Evolutionary conservation across 106 monocot species (phyloP).

Genomic region (Triglochin maritima): DNA sequence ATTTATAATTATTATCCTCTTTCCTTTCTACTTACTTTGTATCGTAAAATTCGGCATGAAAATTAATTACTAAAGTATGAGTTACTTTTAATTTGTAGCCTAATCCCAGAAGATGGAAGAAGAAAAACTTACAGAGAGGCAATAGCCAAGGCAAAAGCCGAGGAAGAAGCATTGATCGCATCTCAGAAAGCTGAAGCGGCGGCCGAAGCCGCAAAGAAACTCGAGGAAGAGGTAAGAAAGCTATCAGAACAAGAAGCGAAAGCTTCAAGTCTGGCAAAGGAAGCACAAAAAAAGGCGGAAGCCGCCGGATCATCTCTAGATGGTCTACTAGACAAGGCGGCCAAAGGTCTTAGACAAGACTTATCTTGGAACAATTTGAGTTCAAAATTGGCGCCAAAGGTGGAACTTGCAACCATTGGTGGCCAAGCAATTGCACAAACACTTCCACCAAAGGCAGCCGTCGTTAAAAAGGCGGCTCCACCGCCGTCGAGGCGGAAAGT

Average conservation of each 20-base stretch:
- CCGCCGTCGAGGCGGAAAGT: conserved; percentile 6
- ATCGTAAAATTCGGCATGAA: neutral
- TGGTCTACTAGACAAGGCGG: conserved; percentile 29
- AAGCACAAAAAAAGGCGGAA: conserved; percentile 20
- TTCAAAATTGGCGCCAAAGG: conserved; percentile 40
- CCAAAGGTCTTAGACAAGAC: conserved; percentile 35
- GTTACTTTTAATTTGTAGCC: conserved; percentile 15
- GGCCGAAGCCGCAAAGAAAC: conserved; percentile 32
- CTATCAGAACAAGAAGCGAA: conserved; percentile 24
- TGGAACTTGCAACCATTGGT: conserved; percentile 49
- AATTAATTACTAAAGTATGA: neutral
- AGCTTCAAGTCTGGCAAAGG: conserved; percentile 15
- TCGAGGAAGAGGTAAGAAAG: conserved; percentile 34
- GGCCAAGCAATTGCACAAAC: conserved; percentile 61
- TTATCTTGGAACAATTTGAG: conserved; percentile 66
- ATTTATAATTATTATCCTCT: neutral
- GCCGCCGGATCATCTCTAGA: conserved; percentile 43
- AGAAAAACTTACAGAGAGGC: conserved; percentile 70
- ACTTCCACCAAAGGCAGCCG: conserved; percentile 43
- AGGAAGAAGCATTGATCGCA: conserved; percentile 45
- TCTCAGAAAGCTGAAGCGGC: conserved; percentile 44
- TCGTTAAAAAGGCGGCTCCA: conserved; percentile 32
- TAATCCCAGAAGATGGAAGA: conserved; percentile 83
- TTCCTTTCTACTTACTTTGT: neutral
- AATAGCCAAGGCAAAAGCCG: conserved; percentile 43